phyloP scores from a whole-genome alignment of 257 asterid species.

The Nyctanthes arbortristis region DNA sequence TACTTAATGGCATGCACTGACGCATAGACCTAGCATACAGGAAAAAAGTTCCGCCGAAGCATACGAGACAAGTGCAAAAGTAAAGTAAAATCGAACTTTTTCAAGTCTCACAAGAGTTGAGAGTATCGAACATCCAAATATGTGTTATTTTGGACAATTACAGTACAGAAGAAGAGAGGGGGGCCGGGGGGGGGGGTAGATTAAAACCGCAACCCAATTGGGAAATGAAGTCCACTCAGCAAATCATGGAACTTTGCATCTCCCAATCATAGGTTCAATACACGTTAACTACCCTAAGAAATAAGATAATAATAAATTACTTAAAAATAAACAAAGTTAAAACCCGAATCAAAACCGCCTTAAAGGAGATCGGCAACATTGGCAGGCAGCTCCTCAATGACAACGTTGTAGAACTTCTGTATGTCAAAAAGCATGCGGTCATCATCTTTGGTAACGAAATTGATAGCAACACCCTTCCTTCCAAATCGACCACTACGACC shows the following conservation, averaged over 20 bases:
- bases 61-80: no score
- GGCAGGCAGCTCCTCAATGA: slow-evolving; percentile 61
- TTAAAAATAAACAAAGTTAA: slow-evolving; percentile 8
- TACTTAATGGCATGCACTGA: no score
- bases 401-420: slow-evolving; percentile 49
- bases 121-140: slow-evolving; percentile 28
- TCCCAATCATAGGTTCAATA: slow-evolving; percentile 28
- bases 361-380: slow-evolving; percentile 57
- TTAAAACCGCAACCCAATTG: slow-evolving; percentile 28
- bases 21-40: no score
- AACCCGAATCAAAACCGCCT: slow-evolving; percentile 25
- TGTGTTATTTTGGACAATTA: slow-evolving; percentile 37
- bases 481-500: slow-evolving; percentile 67
- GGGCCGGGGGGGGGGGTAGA: no score
- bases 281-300: slow-evolving; percentile 35
- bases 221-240: slow-evolving; percentile 32
- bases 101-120: background rate
- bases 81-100: slow-evolving; percentile 10
- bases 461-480: slow-evolving; percentile 69
- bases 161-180: no score
- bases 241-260: slow-evolving; percentile 30
- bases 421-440: slow-evolving; percentile 61
- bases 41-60: no score
- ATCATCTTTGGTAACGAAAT: slow-evolving; percentile 56
- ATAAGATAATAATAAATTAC: slow-evolving; percentile 33